These are phyloP conservation scores for Coix lacrymajobi DNA, from an alignment of 176 grass and related monocot genomes.

Conservation along the genomic window DNA sequence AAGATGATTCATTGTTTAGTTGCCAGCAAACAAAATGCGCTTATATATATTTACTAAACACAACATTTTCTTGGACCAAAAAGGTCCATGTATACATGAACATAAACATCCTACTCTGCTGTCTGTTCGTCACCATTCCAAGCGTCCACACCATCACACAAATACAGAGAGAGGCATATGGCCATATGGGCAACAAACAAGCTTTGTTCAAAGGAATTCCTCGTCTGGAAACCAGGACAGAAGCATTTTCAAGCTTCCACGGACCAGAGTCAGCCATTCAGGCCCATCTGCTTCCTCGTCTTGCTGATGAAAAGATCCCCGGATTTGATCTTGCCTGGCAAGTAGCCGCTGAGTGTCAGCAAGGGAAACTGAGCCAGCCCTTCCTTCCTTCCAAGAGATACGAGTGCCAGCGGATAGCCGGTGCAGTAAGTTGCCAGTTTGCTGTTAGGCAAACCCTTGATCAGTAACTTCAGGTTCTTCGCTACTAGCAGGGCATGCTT, in stretches of 20 bases:
- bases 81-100: background rate
- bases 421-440: constrained; percentile 41
- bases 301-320: constrained; percentile 40
- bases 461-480: constrained; percentile 48
- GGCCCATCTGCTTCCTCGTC: constrained; percentile 58
- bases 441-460: constrained; percentile 29
- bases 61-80: background rate
- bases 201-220: background rate
- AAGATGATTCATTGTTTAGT: background rate
- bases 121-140: background rate
- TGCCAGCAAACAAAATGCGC: background rate
- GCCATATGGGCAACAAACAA: background rate
- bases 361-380: constrained; percentile 46
- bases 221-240: background rate
- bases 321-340: constrained; percentile 57
- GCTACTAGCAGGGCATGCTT: constrained; percentile 49
- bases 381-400: constrained; percentile 63
- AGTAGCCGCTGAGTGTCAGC: constrained; percentile 34
- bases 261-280: constrained; percentile 4
- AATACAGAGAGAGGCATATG: background rate
- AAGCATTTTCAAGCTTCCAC: background rate
- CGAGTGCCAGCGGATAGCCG: constrained; percentile 27
- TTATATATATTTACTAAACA: background rate
- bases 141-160: background rate
- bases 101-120: background rate